Evolutionary conservation across 2,329 filamentous ascomycete genomes (phyloP).

Genomic region (Fonsecaea monophora): DNA sequence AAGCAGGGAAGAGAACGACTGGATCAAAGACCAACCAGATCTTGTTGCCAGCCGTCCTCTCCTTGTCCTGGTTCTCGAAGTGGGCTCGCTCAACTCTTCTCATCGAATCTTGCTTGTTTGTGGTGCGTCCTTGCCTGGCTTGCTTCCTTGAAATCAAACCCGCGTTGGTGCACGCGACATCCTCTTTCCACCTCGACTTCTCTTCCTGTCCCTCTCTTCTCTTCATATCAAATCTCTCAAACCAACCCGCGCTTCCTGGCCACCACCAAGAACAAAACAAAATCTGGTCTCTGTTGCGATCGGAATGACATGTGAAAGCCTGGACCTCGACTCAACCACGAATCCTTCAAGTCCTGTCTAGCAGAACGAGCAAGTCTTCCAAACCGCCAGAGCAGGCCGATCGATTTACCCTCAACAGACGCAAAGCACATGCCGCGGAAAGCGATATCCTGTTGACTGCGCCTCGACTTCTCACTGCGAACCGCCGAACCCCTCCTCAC

Average conservation of each 20-base stretch:
- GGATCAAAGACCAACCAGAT: neutral
- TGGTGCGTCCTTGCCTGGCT: slow-evolving; percentile 11
- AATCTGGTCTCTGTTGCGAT: slow-evolving; percentile 6
- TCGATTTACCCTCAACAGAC: neutral
- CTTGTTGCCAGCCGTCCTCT: neutral
- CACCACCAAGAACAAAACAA: slow-evolving; percentile 8
- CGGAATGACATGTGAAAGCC: slow-evolving; percentile 40
- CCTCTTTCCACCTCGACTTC: slow-evolving; percentile 6
- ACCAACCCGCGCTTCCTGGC: slow-evolving; percentile 7
- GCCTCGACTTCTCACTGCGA: slow-evolving; percentile 48
- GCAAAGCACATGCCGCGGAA: neutral
- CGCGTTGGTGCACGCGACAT: slow-evolving; percentile 17
- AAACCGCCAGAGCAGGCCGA: neutral
- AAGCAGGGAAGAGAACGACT: neutral
- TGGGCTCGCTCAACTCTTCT: slow-evolving; percentile 44
- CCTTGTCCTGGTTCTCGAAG: neutral
- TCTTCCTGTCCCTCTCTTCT: slow-evolving; percentile 10
- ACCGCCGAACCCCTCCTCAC: slow-evolving; percentile 57
- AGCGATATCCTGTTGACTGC: neutral
- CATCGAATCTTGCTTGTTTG: slow-evolving; percentile 1
- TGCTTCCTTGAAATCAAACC: slow-evolving; percentile 4
- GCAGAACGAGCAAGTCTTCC: neutral
- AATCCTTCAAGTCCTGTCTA: slow-evolving; percentile 14
- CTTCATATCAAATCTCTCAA: slow-evolving; percentile 8
- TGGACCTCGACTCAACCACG: slow-evolving; percentile 27